Conservation (phyloP, 176 grass and related monocot species). For the Ampelocalamus luodianensis region DNA sequence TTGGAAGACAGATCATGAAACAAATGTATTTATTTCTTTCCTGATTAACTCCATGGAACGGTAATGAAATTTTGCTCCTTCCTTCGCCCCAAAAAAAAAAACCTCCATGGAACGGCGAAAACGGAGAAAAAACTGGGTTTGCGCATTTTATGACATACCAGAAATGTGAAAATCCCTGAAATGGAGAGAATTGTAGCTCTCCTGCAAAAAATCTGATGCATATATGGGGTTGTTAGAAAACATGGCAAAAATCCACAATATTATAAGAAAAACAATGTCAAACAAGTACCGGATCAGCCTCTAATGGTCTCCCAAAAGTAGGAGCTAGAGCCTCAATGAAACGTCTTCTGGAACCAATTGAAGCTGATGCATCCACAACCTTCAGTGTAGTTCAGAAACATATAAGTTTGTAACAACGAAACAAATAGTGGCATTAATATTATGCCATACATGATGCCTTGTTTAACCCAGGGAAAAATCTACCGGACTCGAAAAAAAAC, state of each 20-base stretch:
- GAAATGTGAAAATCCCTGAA: constrained; percentile 58
- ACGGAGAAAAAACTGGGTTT: too few species aligned
- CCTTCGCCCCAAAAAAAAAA: too few species aligned
- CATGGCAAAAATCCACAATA: constrained; percentile 27
- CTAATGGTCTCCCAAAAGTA: constrained; percentile 81
- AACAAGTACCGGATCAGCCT: constrained; percentile 79
- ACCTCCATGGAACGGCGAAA: too few species aligned
- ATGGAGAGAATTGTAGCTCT: constrained; percentile 72
- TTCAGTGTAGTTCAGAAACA: constrained; percentile 48
- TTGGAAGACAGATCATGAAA: not conserved
- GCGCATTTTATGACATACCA: too few species aligned
- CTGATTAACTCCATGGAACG: constrained; percentile 1
- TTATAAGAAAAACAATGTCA: constrained; percentile 21
- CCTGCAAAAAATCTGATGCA: constrained; percentile 85
- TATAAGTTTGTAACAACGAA: constrained; percentile 29
- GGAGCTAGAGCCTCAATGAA: constrained; percentile 89
- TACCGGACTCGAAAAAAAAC: too few species aligned
- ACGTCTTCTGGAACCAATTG: constrained; percentile 87
- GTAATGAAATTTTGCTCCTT: too few species aligned
- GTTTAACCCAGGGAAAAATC: not conserved
- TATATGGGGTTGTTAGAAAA: constrained; percentile 17
- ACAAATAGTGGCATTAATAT: not conserved
- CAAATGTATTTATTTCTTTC: not conserved
- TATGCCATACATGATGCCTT: not conserved
- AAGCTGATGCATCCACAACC: constrained; percentile 86